phyloP scores from a whole-genome alignment of 1,284 basidiomycete genomes.

The Fomes fomentarius region DNA sequence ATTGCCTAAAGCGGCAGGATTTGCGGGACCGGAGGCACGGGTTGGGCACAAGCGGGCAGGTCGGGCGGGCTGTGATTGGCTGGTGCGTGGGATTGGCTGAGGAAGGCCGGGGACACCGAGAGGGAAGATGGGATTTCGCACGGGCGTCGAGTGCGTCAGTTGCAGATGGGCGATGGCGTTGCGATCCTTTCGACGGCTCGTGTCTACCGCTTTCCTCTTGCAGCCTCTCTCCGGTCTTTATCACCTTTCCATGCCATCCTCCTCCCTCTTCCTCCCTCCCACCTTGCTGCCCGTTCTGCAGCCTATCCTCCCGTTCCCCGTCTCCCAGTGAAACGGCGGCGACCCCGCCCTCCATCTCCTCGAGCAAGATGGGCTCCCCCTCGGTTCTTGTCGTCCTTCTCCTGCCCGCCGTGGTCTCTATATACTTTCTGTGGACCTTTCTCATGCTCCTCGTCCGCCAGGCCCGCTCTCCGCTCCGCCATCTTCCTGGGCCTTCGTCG shows the following conservation, averaged over 20 bases:
- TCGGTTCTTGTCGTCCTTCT: slow-evolving; percentile 8
- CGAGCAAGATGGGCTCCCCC: slow-evolving; percentile 4
- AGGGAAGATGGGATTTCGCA: slow-evolving; percentile 9
- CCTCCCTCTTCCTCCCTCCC: slow-evolving; percentile 7
- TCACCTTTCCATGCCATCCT: slow-evolving; percentile 19
- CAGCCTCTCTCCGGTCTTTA: slow-evolving; percentile 12
- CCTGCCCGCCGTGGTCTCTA: slow-evolving; percentile 5
- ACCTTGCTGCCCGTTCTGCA: slow-evolving; percentile 8
- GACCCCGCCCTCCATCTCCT: background rate
- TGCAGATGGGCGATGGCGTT: background rate
- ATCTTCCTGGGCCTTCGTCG: slow-evolving; percentile 41
- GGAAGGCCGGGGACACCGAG: slow-evolving; percentile 15
- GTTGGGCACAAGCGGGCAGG: slow-evolving; percentile 5
- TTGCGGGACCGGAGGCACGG: slow-evolving; percentile 2
- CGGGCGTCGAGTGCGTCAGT: slow-evolving; percentile 3
- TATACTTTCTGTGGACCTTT: slow-evolving; percentile 39
- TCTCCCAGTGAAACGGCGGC: slow-evolving; percentile 4
- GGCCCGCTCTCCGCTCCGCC: slow-evolving; percentile 40
- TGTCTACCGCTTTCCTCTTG: slow-evolving; percentile 9
- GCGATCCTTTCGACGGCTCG: slow-evolving; percentile 1
- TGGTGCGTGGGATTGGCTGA: slow-evolving; percentile 10
- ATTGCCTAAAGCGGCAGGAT: background rate
- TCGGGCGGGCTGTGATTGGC: slow-evolving; percentile 20
- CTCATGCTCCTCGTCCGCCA: slow-evolving; percentile 38
- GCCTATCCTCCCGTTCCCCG: slow-evolving; percentile 2